A percentile compares a stretch with the other conserved stretches of the same genome.
These are phyloP conservation scores for Oryza meyeriana DNA, from an alignment of 176 grass and related monocot genomes.

Conservation along the genomic window DNA sequence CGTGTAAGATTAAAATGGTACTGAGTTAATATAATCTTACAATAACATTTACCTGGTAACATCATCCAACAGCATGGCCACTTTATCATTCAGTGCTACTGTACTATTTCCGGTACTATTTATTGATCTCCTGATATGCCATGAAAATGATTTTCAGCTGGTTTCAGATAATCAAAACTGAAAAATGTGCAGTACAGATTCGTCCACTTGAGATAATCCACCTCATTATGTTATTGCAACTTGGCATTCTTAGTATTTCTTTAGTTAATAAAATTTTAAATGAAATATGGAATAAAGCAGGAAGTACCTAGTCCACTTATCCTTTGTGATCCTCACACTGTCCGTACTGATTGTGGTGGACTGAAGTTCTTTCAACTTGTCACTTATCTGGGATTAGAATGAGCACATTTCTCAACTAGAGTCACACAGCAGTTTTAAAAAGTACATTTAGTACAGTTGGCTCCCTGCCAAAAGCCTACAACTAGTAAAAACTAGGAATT, in stretches of 20 bases:
- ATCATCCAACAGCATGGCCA: slow-evolving; percentile 52
- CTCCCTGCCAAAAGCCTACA: neutral
- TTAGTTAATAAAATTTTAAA: slow-evolving; percentile 10
- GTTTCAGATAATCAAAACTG: slow-evolving; percentile 12
- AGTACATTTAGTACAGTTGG: neutral
- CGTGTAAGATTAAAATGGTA: neutral
- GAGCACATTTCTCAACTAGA: neutral
- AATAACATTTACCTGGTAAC: slow-evolving; percentile 57
- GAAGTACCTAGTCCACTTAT: slow-evolving; percentile 47
- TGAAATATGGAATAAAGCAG: slow-evolving; percentile 20
- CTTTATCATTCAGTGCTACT: slow-evolving; percentile 60
- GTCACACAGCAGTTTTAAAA: neutral
- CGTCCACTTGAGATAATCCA: neutral
- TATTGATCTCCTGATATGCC: slow-evolving; percentile 47
- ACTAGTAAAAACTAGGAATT: neutral
- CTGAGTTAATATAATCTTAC: neutral
- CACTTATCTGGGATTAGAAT: slow-evolving; percentile 52
- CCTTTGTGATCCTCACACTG: slow-evolving; percentile 41
- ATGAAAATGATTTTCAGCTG: neutral
- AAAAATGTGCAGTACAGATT: slow-evolving; percentile 17
- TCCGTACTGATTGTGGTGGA: slow-evolving; percentile 40
- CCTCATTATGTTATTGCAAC: neutral
- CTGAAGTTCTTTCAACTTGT: slow-evolving; percentile 69
- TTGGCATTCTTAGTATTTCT: neutral
- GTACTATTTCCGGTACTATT: slow-evolving; percentile 31